phyloP scores from a whole-genome alignment of 768 basidiomycete genomes.

The Lentinula guzmanii region DNA sequence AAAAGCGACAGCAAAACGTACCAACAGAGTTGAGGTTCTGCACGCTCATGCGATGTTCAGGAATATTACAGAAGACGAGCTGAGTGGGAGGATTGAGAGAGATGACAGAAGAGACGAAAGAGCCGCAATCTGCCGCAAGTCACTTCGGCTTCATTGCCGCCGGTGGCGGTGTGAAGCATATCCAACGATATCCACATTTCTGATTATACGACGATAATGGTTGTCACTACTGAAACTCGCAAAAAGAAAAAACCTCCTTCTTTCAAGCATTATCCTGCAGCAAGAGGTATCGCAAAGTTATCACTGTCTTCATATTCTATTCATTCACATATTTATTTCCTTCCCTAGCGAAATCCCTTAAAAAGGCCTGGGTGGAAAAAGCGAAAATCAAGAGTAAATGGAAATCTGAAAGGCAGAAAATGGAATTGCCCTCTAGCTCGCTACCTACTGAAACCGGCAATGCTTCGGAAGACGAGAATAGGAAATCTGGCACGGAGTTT shows the following conservation, averaged over 20 bases:
- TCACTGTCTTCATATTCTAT: not conserved
- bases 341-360: conserved; percentile 67
- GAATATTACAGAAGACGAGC: conserved; percentile 32
- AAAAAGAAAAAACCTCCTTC: conserved; percentile 63
- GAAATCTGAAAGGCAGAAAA: conserved; percentile 61
- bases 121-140: conserved; percentile 8
- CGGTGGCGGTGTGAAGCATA: conserved; percentile 3
- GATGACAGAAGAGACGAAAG: conserved; percentile 23
- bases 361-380: conserved; percentile 72
- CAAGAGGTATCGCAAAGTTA: conserved; percentile 43
- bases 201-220: conserved; percentile 11
- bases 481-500: not conserved
- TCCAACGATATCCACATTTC: conserved; percentile 12
- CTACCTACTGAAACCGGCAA: conserved; percentile 7
- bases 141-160: conserved; percentile 16
- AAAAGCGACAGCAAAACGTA: conserved; percentile 25
- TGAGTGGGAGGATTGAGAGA: conserved; percentile 39
- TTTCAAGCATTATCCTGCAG: conserved; percentile 59
- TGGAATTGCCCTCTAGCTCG: conserved; percentile 17
- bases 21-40: conserved; percentile 86
- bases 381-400: conserved; percentile 76
- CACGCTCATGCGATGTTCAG: conserved; percentile 84
- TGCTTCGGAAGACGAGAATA: conserved; percentile 12
- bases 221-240: conserved; percentile 13
- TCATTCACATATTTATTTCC: not conserved